phyloP scores from a whole-genome alignment of 2,329 filamentous ascomycete genomes.

The Nothomitra cinnamomea region DNA sequence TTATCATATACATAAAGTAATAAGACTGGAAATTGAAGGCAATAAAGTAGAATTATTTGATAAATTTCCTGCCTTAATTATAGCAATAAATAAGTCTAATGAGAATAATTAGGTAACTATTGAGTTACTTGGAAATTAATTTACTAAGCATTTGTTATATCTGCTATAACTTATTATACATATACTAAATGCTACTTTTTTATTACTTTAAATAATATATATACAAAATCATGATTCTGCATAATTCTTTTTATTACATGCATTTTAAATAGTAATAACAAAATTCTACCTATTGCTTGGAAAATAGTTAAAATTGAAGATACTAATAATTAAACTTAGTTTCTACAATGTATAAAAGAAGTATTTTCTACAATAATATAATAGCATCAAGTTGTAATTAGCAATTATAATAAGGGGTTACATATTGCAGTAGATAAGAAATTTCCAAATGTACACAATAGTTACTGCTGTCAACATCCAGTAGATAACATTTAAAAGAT shows the following conservation, averaged over 20 bases:
- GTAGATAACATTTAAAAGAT: background rate
- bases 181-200: background rate
- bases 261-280: background rate
- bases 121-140: background rate
- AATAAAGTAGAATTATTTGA: background rate
- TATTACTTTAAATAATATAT: background rate
- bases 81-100: background rate
- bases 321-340: too few relatives aligned
- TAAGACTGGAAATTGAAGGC: background rate
- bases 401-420: background rate
- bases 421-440: background rate
- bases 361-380: background rate
- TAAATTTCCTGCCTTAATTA: background rate
- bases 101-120: background rate
- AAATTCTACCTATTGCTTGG: background rate
- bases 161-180: background rate
- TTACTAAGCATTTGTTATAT: background rate
- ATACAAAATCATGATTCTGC: background rate
- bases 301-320: background rate
- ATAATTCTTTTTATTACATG: background rate
- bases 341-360: background rate
- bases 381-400: background rate
- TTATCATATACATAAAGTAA: background rate
- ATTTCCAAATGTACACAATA: background rate
- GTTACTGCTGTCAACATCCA: background rate